Evolutionary conservation across 768 basidiomycete species (phyloP).

Genomic region (Boletus sp.): DNA sequence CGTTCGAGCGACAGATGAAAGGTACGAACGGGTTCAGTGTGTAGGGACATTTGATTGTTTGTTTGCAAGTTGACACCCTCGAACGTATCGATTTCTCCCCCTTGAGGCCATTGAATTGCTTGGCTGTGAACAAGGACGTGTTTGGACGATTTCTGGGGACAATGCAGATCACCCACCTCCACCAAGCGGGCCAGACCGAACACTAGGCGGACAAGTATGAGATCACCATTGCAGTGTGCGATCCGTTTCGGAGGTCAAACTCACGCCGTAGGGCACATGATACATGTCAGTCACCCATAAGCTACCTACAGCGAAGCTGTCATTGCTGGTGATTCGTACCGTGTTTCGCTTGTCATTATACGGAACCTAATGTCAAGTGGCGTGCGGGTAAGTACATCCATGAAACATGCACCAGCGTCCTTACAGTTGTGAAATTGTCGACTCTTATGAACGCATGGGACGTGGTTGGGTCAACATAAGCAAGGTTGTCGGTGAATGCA

Average conservation of each 20-base stretch:
- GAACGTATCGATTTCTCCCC: conserved; percentile 76
- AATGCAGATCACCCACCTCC: conserved; percentile 26
- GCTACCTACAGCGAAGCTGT: conserved; percentile 54
- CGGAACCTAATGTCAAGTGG: conserved; percentile 17
- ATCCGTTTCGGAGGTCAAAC: conserved; percentile 19
- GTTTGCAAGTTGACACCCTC: conserved; percentile 73
- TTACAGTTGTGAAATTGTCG: conserved; percentile 61
- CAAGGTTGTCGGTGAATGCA: conserved; percentile 48
- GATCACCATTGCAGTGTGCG: not conserved
- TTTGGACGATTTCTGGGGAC: not conserved
- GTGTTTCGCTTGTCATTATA: conserved; percentile 61
- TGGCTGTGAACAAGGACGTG: conserved; percentile 32
- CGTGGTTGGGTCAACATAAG: conserved; percentile 58
- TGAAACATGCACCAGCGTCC: conserved; percentile 2
- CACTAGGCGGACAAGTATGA: conserved; percentile 39
- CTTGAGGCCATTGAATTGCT: conserved; percentile 57
- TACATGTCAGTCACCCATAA: conserved; percentile 63
- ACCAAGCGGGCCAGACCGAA: conserved; percentile 70
- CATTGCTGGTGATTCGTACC: conserved; percentile 58
- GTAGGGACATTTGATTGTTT: conserved; percentile 70
- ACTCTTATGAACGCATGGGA: conserved; percentile 76
- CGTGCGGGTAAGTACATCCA: not conserved
- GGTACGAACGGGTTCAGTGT: conserved; percentile 51
- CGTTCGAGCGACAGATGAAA: not conserved
- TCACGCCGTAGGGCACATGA: conserved; percentile 62